These are phyloP conservation scores for Paulownia fortunei DNA, from an alignment of 257 asterid species.

Conservation along the genomic window DNA sequence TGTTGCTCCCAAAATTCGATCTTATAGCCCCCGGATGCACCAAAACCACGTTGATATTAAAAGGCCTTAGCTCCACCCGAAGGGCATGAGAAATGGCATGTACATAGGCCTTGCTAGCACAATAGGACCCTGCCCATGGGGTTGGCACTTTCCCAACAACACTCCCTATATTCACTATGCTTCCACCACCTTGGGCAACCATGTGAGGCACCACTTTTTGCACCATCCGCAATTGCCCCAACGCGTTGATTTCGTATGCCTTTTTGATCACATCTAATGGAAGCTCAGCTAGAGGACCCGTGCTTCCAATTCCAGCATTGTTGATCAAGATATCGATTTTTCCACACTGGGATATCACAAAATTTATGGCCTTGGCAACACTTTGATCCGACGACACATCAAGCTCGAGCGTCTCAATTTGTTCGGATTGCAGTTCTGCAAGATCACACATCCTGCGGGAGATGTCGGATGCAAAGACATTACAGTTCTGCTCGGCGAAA, in stretches of 20 bases:
- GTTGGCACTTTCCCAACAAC: slow-evolving; percentile 72
- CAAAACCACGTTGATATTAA: slow-evolving; percentile 52
- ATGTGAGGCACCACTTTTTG: slow-evolving; percentile 75
- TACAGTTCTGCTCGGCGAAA: slow-evolving; percentile 64
- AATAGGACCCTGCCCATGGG: slow-evolving; percentile 86
- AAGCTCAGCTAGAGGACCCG: slow-evolving; percentile 74
- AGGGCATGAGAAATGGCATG: slow-evolving; percentile 60
- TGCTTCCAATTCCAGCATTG: slow-evolving; percentile 77
- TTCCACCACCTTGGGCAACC: slow-evolving; percentile 53
- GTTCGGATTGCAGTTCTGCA: slow-evolving; percentile 46
- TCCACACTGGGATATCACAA: slow-evolving; percentile 52
- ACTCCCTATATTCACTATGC: slow-evolving; percentile 72
- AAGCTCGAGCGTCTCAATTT: slow-evolving; percentile 60
- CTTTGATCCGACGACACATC: slow-evolving; percentile 72
- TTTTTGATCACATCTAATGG: slow-evolving; percentile 51
- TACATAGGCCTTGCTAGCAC: slow-evolving; percentile 72
- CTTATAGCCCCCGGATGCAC: slow-evolving; percentile 67
- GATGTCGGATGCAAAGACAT: slow-evolving; percentile 64
- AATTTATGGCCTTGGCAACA: slow-evolving; percentile 45
- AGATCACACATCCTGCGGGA: slow-evolving; percentile 48
- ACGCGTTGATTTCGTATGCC: slow-evolving; percentile 63
- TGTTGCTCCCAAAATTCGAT: slow-evolving; percentile 58
- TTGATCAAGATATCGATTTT: slow-evolving; percentile 64
- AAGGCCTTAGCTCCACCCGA: slow-evolving; percentile 65
- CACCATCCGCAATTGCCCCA: slow-evolving; percentile 66